phyloP scores from a whole-genome alignment of 345 rosid genomes.

The Lepidium africanum region DNA sequence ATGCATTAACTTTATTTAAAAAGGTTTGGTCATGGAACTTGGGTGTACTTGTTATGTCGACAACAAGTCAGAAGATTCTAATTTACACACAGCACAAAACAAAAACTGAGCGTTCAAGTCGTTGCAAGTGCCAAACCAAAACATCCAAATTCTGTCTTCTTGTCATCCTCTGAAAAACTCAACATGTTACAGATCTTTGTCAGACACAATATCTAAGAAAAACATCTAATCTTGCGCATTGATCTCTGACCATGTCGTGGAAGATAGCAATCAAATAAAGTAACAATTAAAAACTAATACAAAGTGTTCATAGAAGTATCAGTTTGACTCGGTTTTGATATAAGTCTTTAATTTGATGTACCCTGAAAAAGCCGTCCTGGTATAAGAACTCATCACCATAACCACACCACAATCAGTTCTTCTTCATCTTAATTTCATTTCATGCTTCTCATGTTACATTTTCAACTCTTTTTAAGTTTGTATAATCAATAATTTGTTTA shows the following conservation, averaged over 20 bases:
- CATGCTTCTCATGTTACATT: conserved; percentile 23
- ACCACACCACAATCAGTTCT: not conserved
- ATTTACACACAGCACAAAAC: not conserved
- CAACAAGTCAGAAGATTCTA: not conserved
- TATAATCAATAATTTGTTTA: not conserved
- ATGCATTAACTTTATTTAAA: too few species aligned
- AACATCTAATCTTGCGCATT: not conserved
- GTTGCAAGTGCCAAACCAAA: not conserved
- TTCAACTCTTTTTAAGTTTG: not conserved
- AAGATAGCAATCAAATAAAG: not conserved
- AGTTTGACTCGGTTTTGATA: conserved; percentile 14
- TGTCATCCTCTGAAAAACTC: not conserved
- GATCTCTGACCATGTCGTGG: not conserved
- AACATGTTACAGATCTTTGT: not conserved
- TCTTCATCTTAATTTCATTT: not conserved
- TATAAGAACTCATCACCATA: not conserved
- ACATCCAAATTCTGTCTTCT: not conserved
- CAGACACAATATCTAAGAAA: not conserved
- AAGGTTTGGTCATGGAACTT: not conserved
- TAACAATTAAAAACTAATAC: not conserved
- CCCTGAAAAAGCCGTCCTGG: conserved; percentile 1
- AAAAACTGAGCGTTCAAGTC: not conserved
- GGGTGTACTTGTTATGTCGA: not conserved
- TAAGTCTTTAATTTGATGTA: conserved; percentile 2
- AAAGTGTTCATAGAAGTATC: not conserved